A percentile compares a stretch with the other conserved stretches of the same genome.
Conservation (phyloP, 2,329 filamentous ascomycete species). For the Metarhizium humberi region DNA sequence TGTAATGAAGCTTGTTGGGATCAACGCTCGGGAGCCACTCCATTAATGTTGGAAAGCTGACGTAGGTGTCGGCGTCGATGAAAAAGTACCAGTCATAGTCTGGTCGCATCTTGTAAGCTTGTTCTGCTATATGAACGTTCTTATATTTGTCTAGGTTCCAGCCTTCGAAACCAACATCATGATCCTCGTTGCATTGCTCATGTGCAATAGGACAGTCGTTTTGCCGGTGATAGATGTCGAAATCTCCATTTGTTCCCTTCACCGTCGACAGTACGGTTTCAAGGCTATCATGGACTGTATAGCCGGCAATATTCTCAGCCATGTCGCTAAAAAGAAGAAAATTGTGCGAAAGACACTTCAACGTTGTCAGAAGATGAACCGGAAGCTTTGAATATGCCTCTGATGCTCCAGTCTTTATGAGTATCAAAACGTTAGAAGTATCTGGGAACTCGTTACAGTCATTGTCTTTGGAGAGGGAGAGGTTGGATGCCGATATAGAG, state of each 20-base stretch:
- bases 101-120: conserved; percentile 39
- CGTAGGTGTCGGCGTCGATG: conserved; percentile 48
- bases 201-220: conserved; percentile 34
- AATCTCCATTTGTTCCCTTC: conserved; percentile 36
- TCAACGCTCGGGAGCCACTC: conserved; percentile 37
- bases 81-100: conserved; percentile 50
- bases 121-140: conserved; percentile 49
- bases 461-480: neutral
- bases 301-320: conserved; percentile 34
- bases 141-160: conserved; percentile 55
- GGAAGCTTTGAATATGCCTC: conserved; percentile 43
- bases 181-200: conserved; percentile 30
- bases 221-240: conserved; percentile 37
- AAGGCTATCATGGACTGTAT: conserved; percentile 35
- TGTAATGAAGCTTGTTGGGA: conserved; percentile 32
- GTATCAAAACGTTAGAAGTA: conserved; percentile 35
- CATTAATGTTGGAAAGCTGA: conserved; percentile 42
- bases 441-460: conserved; percentile 31
- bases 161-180: conserved; percentile 19
- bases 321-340: conserved; percentile 51
- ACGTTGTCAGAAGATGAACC: conserved; percentile 43
- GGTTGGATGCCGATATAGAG: no score
- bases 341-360: conserved; percentile 38
- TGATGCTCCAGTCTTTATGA: conserved; percentile 49
- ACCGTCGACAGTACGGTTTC: conserved; percentile 32